Conservation (phyloP, 805 yeast genomes). For the Kluyveromyces dobzhanskii region DNA sequence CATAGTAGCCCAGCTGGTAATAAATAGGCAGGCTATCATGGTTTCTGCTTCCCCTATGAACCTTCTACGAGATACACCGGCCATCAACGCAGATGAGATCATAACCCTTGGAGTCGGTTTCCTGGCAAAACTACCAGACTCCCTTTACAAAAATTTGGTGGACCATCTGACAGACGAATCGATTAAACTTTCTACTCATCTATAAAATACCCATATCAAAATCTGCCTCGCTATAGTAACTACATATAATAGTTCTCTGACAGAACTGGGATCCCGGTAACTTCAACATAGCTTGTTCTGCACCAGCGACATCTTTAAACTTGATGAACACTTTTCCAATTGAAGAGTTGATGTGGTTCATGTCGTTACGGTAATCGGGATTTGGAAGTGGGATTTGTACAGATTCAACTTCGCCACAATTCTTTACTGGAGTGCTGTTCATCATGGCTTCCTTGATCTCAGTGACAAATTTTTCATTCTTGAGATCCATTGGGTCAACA, state of each 20-base stretch:
- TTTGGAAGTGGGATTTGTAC: constrained; percentile 55
- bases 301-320: constrained; percentile 43
- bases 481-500: constrained; percentile 55
- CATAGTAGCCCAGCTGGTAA: constrained; percentile 72
- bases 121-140: constrained; percentile 62
- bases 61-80: constrained; percentile 56
- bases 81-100: constrained; percentile 60
- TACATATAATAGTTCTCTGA: constrained; percentile 60
- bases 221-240: constrained; percentile 53
- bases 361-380: constrained; percentile 35
- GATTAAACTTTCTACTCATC: constrained; percentile 4
- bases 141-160: constrained; percentile 38
- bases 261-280: constrained; percentile 61
- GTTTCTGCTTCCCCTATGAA: constrained; percentile 59
- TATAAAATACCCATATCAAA: constrained; percentile 33
- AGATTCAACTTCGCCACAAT: constrained; percentile 36
- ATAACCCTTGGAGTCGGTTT: constrained; percentile 75
- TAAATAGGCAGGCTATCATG: constrained; percentile 57
- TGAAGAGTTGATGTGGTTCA: constrained; percentile 42
- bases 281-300: constrained; percentile 46
- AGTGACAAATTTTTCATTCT: constrained; percentile 39
- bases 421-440: constrained; percentile 32
- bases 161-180: constrained; percentile 22
- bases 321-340: constrained; percentile 68
- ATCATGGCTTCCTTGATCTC: constrained; percentile 46